Base-by-base conservation (phyloP, 2,329 filamentous ascomycete species). In the Neopestalotiopsis sp. region DNA sequence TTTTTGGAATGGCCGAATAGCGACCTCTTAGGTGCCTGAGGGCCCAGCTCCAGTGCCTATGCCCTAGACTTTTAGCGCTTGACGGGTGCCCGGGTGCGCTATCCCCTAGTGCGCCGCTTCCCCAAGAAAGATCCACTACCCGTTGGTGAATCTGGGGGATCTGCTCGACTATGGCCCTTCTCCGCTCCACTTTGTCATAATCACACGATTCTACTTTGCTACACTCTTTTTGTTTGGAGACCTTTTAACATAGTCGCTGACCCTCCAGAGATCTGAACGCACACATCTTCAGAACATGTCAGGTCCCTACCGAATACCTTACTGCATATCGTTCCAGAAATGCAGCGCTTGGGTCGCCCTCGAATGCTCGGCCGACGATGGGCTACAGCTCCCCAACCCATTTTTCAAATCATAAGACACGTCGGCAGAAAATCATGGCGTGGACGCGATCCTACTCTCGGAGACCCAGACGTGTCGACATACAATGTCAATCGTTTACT, bases 401-500 rank as follows among this genome's bases (percentile, higher is more conserved):
- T 65, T 45, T 56, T 61, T 45, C 71, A 66, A 24, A 56, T 40
- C 10, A 45, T 66, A 24, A 20, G 64, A 30, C 28, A 69, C 52
- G 49, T 17, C 30, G 32, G 49, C 45, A 49, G 28, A 28, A 38
- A 57, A 24, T 9, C 45, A 57, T 66, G 52, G 52, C 13, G 24
- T 38, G 32, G 42, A 66, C 63, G 69, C 40, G 71, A 71, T 60
- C 57, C 66, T 45, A 3, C 13, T 28, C 61, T 65, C 3, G 66
- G 68, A 52, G 38, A 45, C 5, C 42, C 40, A 9, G 60, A 40
- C 5, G 49, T 30, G 17, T 57, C 56, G 9, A 30, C 45, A 28
- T 74, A 83, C 70, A 74, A 83, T 30, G 77, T 85, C 56, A 81
- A 84, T 13, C 67, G 80, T 20, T 70, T 84, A 12, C 74, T 88